These are phyloP conservation scores for Colletotrichum coccodes DNA, from an alignment of 2,329 filamentous ascomycete species.

Conservation along the genomic window DNA sequence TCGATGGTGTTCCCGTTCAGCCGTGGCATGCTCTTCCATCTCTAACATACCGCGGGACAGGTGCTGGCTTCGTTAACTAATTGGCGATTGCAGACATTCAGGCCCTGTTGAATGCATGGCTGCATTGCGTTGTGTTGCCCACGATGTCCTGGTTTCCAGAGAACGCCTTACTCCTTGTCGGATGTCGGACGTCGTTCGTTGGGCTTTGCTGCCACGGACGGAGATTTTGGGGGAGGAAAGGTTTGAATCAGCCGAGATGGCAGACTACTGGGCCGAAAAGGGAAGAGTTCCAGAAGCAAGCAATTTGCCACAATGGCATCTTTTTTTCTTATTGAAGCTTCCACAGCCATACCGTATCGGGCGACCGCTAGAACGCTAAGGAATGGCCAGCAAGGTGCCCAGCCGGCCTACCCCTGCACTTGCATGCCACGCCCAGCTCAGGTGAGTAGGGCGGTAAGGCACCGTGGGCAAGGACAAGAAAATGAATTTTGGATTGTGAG, in stretches of 20 bases:
- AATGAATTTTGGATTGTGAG: neutral
- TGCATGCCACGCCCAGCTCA: neutral
- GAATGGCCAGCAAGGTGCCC: neutral
- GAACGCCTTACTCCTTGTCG: neutral
- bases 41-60: neutral
- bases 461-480: neutral
- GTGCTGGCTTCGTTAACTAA: neutral
- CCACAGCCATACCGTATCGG: neutral
- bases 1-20: neutral
- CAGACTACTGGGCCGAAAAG: constrained; percentile 1
- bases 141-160: neutral
- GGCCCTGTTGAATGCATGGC: neutral
- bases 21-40: neutral
- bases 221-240: neutral
- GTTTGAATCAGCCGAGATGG: neutral
- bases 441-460: neutral
- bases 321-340: neutral
- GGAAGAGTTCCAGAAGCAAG: constrained; percentile 30
- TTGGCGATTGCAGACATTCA: neutral
- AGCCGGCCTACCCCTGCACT: neutral
- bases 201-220: neutral
- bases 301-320: neutral
- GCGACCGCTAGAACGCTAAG: too few species aligned
- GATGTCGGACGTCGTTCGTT: neutral
- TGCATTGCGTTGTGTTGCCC: neutral